Evolutionary conservation across 129 eudicot species (phyloP).

Genomic region (Kitagawia praeruptora): DNA sequence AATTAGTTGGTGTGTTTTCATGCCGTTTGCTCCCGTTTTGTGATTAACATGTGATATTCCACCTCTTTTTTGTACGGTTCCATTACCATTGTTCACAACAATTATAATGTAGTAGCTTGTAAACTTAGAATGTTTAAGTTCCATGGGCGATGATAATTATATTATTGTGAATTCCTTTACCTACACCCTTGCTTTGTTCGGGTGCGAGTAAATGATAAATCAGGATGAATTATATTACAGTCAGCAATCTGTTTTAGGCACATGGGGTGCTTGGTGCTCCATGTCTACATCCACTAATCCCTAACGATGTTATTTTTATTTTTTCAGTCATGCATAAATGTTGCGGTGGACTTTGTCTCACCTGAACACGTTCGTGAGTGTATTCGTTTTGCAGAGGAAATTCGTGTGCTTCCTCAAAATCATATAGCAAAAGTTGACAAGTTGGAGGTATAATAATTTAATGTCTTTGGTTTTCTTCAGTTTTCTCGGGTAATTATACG

Average conservation of each 20-base stretch:
- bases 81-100: background rate
- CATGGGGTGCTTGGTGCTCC: background rate
- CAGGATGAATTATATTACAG: background rate
- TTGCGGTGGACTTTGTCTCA: conserved; percentile 56
- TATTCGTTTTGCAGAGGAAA: conserved; percentile 45
- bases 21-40: background rate
- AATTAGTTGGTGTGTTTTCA: background rate
- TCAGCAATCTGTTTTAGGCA: background rate
- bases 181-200: background rate
- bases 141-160: background rate
- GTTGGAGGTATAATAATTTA: conserved; percentile 37
- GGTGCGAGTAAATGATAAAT: background rate
- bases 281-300: background rate
- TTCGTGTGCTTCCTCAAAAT: conserved; percentile 44
- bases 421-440: conserved; percentile 60
- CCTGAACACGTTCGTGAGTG: conserved; percentile 62
- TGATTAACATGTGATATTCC: background rate
- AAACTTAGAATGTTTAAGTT: too few species aligned
- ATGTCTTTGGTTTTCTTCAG: background rate
- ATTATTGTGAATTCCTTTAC: background rate
- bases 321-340: conserved; percentile 49
- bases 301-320: background rate
- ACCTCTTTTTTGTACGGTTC: background rate
- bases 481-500: background rate
- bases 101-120: background rate